Conservation (phyloP, 345 rosid species). For the Hypericum perforatum region DNA sequence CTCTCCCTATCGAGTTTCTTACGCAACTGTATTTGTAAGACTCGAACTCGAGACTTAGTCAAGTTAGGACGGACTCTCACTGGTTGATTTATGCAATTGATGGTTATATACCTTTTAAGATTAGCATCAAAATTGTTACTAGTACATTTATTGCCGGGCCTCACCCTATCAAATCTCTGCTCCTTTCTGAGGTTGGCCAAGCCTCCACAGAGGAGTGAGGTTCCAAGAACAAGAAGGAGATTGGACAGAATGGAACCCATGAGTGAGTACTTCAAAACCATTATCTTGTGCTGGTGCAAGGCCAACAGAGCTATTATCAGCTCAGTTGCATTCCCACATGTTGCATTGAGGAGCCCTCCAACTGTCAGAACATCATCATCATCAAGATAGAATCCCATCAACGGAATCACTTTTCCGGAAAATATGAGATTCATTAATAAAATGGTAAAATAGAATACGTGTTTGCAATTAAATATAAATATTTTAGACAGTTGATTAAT, state of each 20-base stretch:
- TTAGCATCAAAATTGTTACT: too few species aligned
- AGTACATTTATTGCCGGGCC: neutral
- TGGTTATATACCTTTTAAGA: too few species aligned
- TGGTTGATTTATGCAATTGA: too few species aligned
- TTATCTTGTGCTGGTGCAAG: slow-evolving; percentile 52
- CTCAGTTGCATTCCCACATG: slow-evolving; percentile 95
- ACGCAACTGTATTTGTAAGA: too few species aligned
- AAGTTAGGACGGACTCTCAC: too few species aligned
- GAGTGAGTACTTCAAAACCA: slow-evolving; percentile 67
- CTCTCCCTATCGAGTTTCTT: too few species aligned
- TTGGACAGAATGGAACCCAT: slow-evolving; percentile 87
- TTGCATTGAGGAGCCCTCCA: slow-evolving; percentile 89
- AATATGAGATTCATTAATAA: too few species aligned
- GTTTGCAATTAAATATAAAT: too few species aligned
- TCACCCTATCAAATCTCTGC: slow-evolving; percentile 70
- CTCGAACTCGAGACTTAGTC: too few species aligned
- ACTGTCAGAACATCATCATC: slow-evolving; percentile 31
- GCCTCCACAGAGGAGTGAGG: slow-evolving; percentile 78
- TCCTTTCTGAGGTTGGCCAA: slow-evolving; percentile 63
- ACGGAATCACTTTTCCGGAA: too few species aligned
- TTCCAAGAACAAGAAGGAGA: slow-evolving; percentile 80
- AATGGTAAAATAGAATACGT: too few species aligned
- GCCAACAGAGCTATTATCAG: slow-evolving; percentile 86
- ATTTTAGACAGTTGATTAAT: neutral
- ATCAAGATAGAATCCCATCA: too few species aligned